Percentiles rank a stretch among this genome's conserved stretches.
Conservation (phyloP, 441 rosid genomes). For the Brassica hybrid region DNA sequence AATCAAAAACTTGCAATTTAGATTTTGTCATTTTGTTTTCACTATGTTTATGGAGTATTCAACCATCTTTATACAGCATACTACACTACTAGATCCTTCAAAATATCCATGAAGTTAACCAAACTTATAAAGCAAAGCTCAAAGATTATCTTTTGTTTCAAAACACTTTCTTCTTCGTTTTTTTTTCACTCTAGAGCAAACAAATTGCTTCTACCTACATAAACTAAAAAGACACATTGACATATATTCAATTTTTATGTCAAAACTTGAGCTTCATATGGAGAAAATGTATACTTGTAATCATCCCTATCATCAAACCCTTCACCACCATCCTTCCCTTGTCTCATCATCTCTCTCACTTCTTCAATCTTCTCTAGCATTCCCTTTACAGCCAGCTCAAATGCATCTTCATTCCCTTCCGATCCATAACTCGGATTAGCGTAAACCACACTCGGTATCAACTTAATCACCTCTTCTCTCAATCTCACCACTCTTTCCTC, state of each 20-base stretch:
- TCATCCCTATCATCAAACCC: slow-evolving; percentile 73
- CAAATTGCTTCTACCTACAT: slow-evolving; percentile 23
- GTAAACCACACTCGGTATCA: slow-evolving; percentile 69
- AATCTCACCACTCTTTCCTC: slow-evolving; percentile 49
- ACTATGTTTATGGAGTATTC: neutral
- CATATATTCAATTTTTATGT: slow-evolving; percentile 4
- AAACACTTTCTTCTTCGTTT: neutral
- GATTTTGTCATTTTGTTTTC: neutral
- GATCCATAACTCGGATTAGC: slow-evolving; percentile 57
- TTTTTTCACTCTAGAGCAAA: slow-evolving; percentile 3
- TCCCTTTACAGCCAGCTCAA: slow-evolving; percentile 75
- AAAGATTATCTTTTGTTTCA: slow-evolving; percentile 2
- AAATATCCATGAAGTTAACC: neutral
- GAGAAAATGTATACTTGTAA: slow-evolving; percentile 66
- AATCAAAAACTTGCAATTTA: neutral
- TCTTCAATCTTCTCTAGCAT: slow-evolving; percentile 62
- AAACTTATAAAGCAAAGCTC: slow-evolving; percentile 6
- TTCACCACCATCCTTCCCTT: slow-evolving; percentile 61
- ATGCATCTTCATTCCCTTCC: slow-evolving; percentile 68
- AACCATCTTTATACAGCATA: neutral
- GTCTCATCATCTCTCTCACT: slow-evolving; percentile 53
- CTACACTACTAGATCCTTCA: neutral
- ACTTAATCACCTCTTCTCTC: slow-evolving; percentile 69
- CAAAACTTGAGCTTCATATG: slow-evolving; percentile 52
- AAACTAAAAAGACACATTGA: slow-evolving; percentile 4